phyloP scores from a whole-genome alignment of 2,329 filamentous ascomycete genomes.

The Fusarium siculi region DNA sequence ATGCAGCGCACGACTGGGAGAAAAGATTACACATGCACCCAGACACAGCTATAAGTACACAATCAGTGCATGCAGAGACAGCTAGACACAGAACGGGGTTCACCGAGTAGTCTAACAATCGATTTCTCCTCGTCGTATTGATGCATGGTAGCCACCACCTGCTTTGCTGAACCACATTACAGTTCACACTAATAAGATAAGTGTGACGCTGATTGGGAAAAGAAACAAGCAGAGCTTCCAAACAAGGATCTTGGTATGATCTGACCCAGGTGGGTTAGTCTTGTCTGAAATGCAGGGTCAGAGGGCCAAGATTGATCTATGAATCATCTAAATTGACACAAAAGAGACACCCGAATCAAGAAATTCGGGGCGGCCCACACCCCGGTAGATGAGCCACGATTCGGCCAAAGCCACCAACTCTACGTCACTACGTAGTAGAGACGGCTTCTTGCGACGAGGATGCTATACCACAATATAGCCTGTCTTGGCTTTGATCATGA shows the following conservation, averaged over 20 bases:
- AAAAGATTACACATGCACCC: neutral
- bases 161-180: conserved; percentile 1
- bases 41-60: neutral
- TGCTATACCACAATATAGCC: conserved; percentile 17
- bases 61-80: neutral
- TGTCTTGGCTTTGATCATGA: conserved; percentile 29
- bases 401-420: conserved; percentile 40
- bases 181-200: conserved; percentile 37
- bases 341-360: conserved; percentile 34
- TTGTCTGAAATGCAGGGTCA: conserved; percentile 19
- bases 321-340: conserved; percentile 12
- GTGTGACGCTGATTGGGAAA: conserved; percentile 30
- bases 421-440: conserved; percentile 40
- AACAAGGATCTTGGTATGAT: conserved; percentile 21
- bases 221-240: conserved; percentile 5
- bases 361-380: conserved; percentile 32
- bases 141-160: neutral
- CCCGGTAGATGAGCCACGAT: conserved; percentile 35
- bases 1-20: conserved; percentile 10
- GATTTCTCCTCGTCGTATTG: conserved; percentile 11
- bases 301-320: neutral
- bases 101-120: neutral
- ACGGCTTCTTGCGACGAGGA: conserved; percentile 28
- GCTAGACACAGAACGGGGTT: neutral
- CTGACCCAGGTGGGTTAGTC: neutral